Conservation (phyloP, 106 monocot genomes). For the Dioscorea alata region DNA sequence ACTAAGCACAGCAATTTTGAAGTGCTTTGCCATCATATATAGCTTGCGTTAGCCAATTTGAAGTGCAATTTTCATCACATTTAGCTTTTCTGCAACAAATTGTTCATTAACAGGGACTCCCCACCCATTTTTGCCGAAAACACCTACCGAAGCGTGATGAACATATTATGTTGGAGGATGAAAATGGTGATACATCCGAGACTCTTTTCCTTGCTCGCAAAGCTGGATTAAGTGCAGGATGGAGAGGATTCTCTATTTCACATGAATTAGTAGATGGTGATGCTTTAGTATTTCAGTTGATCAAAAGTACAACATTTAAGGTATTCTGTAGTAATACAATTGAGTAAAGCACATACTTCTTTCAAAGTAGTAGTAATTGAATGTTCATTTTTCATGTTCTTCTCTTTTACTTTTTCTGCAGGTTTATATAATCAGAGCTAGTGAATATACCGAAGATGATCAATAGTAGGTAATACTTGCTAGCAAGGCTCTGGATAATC, state of each 20-base stretch:
- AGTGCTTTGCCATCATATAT: no score
- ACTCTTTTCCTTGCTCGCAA: constrained; percentile 50
- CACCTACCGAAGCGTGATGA: constrained; percentile 47
- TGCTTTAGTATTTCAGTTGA: constrained; percentile 64
- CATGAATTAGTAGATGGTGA: constrained; percentile 81
- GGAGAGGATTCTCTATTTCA: constrained; percentile 64
- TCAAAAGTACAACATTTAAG: constrained; percentile 52
- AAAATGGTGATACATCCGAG: constrained; percentile 35
- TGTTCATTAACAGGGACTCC: constrained; percentile 43
- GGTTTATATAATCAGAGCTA: constrained; percentile 40
- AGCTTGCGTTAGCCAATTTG: no score
- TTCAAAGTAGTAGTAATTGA: not conserved
- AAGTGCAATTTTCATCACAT: no score
- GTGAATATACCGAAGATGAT: constrained; percentile 5
- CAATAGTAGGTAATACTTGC: no score
- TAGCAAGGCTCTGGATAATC: no score
- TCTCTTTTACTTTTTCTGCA: not conserved
- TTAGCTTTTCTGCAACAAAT: not conserved
- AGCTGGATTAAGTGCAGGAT: constrained; percentile 59
- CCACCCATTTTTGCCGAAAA: constrained; percentile 40
- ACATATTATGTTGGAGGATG: constrained; percentile 44
- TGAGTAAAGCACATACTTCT: no score
- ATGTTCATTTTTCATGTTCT: not conserved
- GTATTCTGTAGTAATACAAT: constrained; percentile 14
- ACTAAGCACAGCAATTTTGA: no score